Conservation (phyloP, 23 red algal genomes). For the Gracilaria domingensis region DNA sequence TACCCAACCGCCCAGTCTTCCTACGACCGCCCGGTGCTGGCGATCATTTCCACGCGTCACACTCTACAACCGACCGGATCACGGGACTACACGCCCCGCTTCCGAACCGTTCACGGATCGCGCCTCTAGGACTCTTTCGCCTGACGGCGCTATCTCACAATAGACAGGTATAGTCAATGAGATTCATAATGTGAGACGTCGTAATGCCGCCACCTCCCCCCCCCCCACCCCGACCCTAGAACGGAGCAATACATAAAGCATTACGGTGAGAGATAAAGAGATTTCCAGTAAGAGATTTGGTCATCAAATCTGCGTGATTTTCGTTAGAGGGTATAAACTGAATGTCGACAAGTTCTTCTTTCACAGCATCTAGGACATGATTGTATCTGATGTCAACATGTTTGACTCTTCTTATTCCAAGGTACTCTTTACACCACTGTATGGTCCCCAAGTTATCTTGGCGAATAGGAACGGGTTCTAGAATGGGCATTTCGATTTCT, state of each 20-base stretch:
- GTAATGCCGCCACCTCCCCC: neutral
- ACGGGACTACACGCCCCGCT: no score
- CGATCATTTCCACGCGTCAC: no score
- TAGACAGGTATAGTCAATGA: no score
- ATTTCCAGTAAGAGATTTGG: conserved; percentile 9
- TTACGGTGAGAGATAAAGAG: neutral
- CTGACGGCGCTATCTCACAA: no score
- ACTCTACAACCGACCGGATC: no score
- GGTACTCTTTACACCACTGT: conserved; percentile 1
- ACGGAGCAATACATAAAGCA: neutral
- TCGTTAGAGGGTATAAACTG: neutral
- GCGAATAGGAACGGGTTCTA: neutral
- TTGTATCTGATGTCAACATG: neutral
- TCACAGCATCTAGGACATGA: neutral
- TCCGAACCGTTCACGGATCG: no score
- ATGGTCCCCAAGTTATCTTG: conserved; percentile 14
- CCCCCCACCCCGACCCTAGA: neutral
- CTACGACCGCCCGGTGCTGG: no score
- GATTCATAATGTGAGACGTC: no score
- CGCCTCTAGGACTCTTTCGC: no score
- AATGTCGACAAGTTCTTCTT: neutral
- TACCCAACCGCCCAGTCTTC: no score
- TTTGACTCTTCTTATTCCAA: conserved; percentile 16
- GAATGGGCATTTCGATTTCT: neutral
- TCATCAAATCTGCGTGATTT: conserved; percentile 27